phyloP scores from a whole-genome alignment of 208 protist genomes.

The Leishmania turanica region DNA sequence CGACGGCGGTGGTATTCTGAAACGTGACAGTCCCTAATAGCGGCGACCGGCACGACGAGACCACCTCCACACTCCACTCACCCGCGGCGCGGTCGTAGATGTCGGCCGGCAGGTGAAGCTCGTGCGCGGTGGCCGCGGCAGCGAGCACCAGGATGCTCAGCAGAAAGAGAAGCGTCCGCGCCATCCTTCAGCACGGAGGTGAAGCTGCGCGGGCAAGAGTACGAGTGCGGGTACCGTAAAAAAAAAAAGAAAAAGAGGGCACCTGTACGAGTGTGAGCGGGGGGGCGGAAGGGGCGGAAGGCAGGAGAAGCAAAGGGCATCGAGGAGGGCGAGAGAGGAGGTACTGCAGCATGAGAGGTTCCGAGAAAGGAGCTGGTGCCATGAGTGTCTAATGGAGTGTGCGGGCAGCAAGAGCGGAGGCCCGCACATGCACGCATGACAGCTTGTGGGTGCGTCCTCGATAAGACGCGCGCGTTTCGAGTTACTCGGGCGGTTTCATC shows the following conservation, averaged over 20 bases:
- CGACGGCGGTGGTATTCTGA: conserved; percentile 34
- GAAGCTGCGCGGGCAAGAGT: background rate
- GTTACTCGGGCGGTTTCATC: background rate
- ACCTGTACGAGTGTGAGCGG: background rate
- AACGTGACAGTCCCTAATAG: conserved; percentile 40
- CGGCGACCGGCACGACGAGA: conserved; percentile 43
- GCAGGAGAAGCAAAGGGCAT: background rate
- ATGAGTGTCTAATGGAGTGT: too few relatives aligned
- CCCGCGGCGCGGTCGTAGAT: conserved; percentile 55
- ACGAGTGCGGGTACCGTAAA: background rate
- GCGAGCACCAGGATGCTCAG: conserved; percentile 14
- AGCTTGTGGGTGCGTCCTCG: background rate
- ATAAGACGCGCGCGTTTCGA: background rate
- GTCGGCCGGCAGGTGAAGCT: conserved; percentile 45
- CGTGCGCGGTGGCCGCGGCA: conserved; percentile 1
- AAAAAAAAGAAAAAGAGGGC: background rate
- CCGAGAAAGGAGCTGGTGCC: background rate
- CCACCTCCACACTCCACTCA: conserved; percentile 62
- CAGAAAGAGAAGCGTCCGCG: conserved; percentile 2
- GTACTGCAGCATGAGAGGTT: background rate
- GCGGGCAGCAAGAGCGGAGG: background rate
- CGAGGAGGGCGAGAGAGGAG: background rate
- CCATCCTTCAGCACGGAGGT: background rate
- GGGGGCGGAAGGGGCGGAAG: background rate
- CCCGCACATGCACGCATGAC: background rate